Evolutionary conservation across 2,329 filamentous ascomycete genomes (phyloP).

Genomic region (Hymenoscyphus infarciens): DNA sequence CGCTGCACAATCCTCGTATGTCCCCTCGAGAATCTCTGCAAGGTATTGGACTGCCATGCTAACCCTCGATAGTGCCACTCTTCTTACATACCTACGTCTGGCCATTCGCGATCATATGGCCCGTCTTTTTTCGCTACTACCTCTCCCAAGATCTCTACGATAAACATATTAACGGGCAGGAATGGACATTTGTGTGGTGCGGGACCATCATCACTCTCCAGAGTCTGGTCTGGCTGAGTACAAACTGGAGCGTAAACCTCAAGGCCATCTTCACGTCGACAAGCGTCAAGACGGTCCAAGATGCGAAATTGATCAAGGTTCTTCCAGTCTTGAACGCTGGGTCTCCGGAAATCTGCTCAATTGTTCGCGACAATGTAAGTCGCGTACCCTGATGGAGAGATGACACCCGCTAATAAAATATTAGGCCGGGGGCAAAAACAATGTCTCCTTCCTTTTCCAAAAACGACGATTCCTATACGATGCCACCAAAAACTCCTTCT

Average conservation of each 20-base stretch:
- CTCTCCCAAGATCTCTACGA: slow-evolving; percentile 81
- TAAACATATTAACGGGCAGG: slow-evolving; percentile 83
- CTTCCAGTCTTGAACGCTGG: slow-evolving; percentile 88
- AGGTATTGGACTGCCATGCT: slow-evolving; percentile 10
- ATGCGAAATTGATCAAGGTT: slow-evolving; percentile 86
- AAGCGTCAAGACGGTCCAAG: slow-evolving; percentile 63
- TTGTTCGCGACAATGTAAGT: slow-evolving; percentile 68
- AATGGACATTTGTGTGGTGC: slow-evolving; percentile 97
- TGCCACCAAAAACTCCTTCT: slow-evolving; percentile 67
- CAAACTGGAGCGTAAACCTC: slow-evolving; percentile 94
- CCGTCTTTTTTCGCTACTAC: slow-evolving; percentile 84
- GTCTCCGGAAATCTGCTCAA: slow-evolving; percentile 77
- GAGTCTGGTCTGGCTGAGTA: slow-evolving; percentile 88
- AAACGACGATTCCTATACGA: slow-evolving; percentile 94
- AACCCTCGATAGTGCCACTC: slow-evolving; percentile 51
- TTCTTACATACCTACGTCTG: slow-evolving; percentile 85
- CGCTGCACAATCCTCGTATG: slow-evolving; percentile 73
- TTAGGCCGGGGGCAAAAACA: slow-evolving; percentile 68
- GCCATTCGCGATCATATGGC: slow-evolving; percentile 92
- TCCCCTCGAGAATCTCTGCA: background rate
- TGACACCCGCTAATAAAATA: slow-evolving; percentile 23
- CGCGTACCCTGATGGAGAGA: background rate
- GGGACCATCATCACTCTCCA: slow-evolving; percentile 85
- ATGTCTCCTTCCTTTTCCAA: slow-evolving; percentile 90
- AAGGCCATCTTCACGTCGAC: slow-evolving; percentile 77